These are phyloP conservation scores for Acanthamoeba lugdunensis DNA, from an alignment of 208 protist species.

Conservation along the genomic window DNA sequence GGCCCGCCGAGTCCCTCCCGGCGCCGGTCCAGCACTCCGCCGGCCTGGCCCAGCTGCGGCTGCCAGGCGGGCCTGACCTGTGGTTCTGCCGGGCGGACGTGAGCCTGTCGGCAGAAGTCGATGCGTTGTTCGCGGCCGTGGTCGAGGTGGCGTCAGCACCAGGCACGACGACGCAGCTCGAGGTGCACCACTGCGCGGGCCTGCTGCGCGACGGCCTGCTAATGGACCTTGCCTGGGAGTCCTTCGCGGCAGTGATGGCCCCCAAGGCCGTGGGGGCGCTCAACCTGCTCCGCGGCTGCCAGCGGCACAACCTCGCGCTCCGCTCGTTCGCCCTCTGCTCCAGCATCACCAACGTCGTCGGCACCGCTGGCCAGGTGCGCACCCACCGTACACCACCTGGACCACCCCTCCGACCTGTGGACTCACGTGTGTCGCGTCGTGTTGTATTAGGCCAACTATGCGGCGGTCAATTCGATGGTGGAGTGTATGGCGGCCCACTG, in stretches of 20 bases:
- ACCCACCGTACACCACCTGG: no score
- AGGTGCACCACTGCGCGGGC: constrained; percentile 79
- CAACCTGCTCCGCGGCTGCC: constrained; percentile 72
- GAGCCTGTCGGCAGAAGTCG: neutral
- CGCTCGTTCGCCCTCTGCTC: constrained; percentile 83
- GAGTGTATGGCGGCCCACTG: constrained; percentile 76
- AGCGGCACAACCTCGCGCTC: neutral
- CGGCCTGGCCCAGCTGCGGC: neutral
- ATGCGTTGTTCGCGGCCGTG: neutral
- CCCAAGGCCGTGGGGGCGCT: constrained; percentile 81
- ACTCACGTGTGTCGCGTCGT: neutral
- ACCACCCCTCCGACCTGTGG: no score
- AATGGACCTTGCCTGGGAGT: constrained; percentile 59
- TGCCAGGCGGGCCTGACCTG: neutral
- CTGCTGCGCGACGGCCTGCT: constrained; percentile 80
- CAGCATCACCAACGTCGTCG: constrained; percentile 77
- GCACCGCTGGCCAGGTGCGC: constrained; percentile 69
- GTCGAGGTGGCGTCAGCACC: neutral
- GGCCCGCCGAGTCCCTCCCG: neutral
- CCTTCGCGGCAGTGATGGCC: constrained; percentile 74
- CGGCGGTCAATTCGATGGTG: constrained; percentile 80
- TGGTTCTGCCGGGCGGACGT: constrained; percentile 19
- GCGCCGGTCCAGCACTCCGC: neutral
- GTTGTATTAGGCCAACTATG: constrained; percentile 82
- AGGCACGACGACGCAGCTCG: constrained; percentile 11